Evolutionary conservation across 179 eudicot species (phyloP), one percentile per base, ranked within the genome.

Genomic region (Sideroxylon spinosum): DNA sequence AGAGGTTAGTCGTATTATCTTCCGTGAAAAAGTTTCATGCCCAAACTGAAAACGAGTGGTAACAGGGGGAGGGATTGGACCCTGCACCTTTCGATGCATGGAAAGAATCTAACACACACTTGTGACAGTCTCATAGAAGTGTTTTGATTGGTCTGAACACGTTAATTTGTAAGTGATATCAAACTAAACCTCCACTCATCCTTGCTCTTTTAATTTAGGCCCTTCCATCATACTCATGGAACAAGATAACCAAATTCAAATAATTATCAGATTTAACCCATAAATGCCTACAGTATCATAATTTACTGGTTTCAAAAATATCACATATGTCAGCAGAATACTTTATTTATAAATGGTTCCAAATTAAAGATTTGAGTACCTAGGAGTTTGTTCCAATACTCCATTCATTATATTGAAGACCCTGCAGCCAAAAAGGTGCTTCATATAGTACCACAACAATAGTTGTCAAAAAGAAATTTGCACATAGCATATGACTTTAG

Each of bases 161-260:
- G 53, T 56, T 25, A 81, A 74, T 80, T 81, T 63, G 81, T 63
- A 79, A 73, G 82, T 67, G 84, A 86, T 74, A 64, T 49, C 55
- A 73, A 81, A 81, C 82, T 55, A 23, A 81, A 78, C 44, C 64
- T 64, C 55, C 79, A 73, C 75, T 78, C 6, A 32, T 28, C 53
- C 64, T 62, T 66, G 67, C 71, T 59, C 75, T 76, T 67, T 61
- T 77, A 63, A 14, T 53, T 72, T 13, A 16, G 60, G 76, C 75
- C 62, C 29, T 68, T 62, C 76, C 78, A 81, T 68, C 80, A 78
- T 60, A 76, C 22, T 67, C 63, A 75, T 60, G 20, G 29, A 66
- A 77, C 79, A 76, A 83, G 29, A 37, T 79, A 70, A 79, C 78
- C 81, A 62, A 77, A 76, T 49, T 80, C 57, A 69, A 68, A 53